Base-by-base conservation (phyloP, 352 stramenopile species). In the Pythium dissimile region DNA sequence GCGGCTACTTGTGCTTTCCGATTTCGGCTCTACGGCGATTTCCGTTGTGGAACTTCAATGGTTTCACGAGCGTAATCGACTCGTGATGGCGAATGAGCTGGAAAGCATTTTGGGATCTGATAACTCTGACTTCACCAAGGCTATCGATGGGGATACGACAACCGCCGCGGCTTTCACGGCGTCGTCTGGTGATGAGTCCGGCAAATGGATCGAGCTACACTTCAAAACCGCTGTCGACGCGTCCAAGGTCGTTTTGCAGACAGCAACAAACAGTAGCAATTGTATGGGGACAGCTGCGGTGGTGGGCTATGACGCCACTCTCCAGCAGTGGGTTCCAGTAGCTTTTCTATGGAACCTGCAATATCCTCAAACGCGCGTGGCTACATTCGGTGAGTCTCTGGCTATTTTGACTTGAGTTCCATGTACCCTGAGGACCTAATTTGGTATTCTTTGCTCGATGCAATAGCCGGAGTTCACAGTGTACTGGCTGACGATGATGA, bases 401-500 rank as follows among this genome's bases (percentile, higher is more conserved):
- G 8, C 9, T 54, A 31, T 30, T 47, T 41, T n/a, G n/a, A n/a
- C n/a, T n/a, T n/a, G n/a, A n/a, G n/a, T n/a, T n/a, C n/a, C n/a
- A n/a, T n/a, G n/a, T n/a, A n/a, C n/a, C n/a, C n/a, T n/a, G n/a
- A 15, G 8, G 8, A 13, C 30, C 18, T n/a, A 5, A 37, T 24
- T 34, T 11, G 27, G 15, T 44, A 27, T 37, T 46, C 43, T 39
- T 37, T 37, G 48, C 32, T 47, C 24, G 50, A 37, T 3, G 27
- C 16, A 34, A n/a, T 32, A 72, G 64, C 59, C 21, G 26, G 16
- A 10, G 26, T 50, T 20, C 54, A 72, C 30, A 24, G 15, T 23
- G 41, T 74, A 0, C 1, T 59, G 0, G 62, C 23, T 6, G 66
- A 74, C 45, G 66, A 74, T 44, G 62, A 74, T 20, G 66, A 74